Percentiles rank a stretch among this genome's conserved stretches.
Conservation (phyloP, 306 rosid species). For the Cicer cuneatum region DNA sequence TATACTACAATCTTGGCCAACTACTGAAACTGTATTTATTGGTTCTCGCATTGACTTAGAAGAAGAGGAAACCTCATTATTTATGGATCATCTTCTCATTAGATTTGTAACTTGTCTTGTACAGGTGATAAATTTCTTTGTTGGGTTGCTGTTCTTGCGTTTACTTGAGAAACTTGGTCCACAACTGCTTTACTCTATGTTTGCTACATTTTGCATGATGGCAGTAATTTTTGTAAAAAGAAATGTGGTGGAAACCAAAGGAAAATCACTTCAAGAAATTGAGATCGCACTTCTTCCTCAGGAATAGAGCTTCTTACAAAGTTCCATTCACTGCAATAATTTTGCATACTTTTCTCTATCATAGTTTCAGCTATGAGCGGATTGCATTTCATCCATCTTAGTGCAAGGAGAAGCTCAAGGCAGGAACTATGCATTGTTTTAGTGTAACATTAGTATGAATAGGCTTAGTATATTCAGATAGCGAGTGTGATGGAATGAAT, state of each 20-base stretch:
- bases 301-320: constrained; percentile 52
- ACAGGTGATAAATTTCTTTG: constrained; percentile 94
- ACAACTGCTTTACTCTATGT: constrained; percentile 76
- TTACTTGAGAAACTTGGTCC: constrained; percentile 84
- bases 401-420: constrained; percentile 46
- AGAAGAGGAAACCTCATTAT: constrained; percentile 17
- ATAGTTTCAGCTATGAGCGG: constrained; percentile 34
- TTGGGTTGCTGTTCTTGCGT: constrained; percentile 87
- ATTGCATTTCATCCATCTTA: not conserved
- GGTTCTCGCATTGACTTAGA: not conserved
- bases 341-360: constrained; percentile 29
- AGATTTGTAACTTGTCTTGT: constrained; percentile 22
- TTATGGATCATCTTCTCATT: constrained; percentile 28
- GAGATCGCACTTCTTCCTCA: constrained; percentile 96
- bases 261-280: constrained; percentile 94
- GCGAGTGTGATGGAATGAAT: constrained; percentile 19
- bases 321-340: constrained; percentile 19
- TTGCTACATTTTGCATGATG: constrained; percentile 71
- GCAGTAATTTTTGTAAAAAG: constrained; percentile 86
- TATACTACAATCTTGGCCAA: constrained; percentile 18
- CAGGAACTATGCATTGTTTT: constrained; percentile 31
- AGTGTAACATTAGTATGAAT: constrained; percentile 13
- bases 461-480: constrained; percentile 17
- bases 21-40: constrained; percentile 20
- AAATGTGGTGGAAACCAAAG: constrained; percentile 94